Percentiles rank a stretch among this genome's conserved stretches.
phyloP scores from a whole-genome alignment of 192 early-diverging fungal genomes.

The Chytriomyces sp. region DNA sequence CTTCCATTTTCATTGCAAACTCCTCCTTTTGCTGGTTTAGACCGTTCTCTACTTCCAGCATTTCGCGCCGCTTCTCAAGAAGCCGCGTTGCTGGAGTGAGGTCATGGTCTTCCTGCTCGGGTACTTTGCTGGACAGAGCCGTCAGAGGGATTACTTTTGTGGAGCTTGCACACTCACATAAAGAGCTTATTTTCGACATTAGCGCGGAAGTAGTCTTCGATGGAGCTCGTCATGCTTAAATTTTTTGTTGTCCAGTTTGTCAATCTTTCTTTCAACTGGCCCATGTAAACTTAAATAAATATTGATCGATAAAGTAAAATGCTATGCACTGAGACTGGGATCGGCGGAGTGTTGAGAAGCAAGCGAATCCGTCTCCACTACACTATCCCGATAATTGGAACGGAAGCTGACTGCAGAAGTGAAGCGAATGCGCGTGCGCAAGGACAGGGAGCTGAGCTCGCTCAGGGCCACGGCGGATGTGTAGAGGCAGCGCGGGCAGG shows the following conservation, averaged over 20 bases:
- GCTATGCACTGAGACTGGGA: no score
- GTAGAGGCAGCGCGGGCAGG: background rate
- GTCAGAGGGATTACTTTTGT: background rate
- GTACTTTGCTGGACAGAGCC: constrained; percentile 48
- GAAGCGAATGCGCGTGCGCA: no score
- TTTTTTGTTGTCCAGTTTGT: no score
- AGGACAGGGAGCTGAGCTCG: no score
- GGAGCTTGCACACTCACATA: constrained; percentile 41
- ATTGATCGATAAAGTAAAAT: no score
- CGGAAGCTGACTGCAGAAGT: no score
- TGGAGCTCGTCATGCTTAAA: constrained; percentile 26
- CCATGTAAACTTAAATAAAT: no score
- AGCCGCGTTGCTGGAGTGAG: constrained; percentile 65
- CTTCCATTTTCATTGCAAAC: constrained; percentile 69
- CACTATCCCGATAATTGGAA: no score
- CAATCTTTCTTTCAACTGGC: no score
- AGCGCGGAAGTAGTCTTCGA: constrained; percentile 60
- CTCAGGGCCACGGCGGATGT: no score
- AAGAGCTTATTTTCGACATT: constrained; percentile 63
- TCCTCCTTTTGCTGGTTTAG: constrained; percentile 66
- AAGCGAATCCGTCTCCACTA: no score
- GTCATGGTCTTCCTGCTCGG: constrained; percentile 66
- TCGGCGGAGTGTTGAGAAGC: no score
- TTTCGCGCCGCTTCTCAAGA: constrained; percentile 65
- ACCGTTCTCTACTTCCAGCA: constrained; percentile 69